Base-by-base conservation (phyloP, 345 rosid species). In the Ceriops decandra region DNA sequence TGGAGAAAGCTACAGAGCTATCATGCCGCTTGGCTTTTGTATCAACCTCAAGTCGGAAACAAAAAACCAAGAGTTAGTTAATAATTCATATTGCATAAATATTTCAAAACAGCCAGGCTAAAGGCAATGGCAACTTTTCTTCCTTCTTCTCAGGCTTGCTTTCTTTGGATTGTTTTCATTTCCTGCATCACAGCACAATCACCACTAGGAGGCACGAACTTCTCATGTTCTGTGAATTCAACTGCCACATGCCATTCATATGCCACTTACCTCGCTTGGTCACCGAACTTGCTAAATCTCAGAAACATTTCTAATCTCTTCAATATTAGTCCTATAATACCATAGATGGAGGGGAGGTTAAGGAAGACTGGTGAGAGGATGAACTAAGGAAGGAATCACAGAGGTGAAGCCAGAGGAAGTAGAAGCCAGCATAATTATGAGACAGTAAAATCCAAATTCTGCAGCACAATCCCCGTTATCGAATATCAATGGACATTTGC, bases 231-330 rank as follows among this genome's bases (percentile, higher is more conserved):
- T 5, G 54, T 33, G 6, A 68, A 68, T 67, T 69, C 73, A 1
- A 4, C 33, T 11, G 9, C 36, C 2, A 36, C 82, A 6, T 88
- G 90, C 75, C 9, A 47, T 46, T 38, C 88, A 51, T 85, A 84
- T 27, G 59, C 76, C 1, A 49, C 85, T 9, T 88, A 86, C 68
- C 62, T 73, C 19, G 77, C 82, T 7, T 80, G 60, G 68, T 49
- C 79, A 32, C 88, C 87, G 0, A 38, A 66, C 58, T 80, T 77
- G 57, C 22, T 85, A 83, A 66, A 81, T 68, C 77, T 86, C 24
- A 74, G 67, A 42, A 86, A 76, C 74, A 86, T 86, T 42, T 79
- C 88, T 52, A 75, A 82, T 71, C 73, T 85, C 21, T 85, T 88
- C 20, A 74, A 52, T 1, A 83, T 81, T 58, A 82, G 79, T 70